Evolutionary conservation across 2,329 filamentous ascomycete species (phyloP), one percentile per base, ranked within the genome.

Genomic region (Calonectria hawksworthii): DNA sequence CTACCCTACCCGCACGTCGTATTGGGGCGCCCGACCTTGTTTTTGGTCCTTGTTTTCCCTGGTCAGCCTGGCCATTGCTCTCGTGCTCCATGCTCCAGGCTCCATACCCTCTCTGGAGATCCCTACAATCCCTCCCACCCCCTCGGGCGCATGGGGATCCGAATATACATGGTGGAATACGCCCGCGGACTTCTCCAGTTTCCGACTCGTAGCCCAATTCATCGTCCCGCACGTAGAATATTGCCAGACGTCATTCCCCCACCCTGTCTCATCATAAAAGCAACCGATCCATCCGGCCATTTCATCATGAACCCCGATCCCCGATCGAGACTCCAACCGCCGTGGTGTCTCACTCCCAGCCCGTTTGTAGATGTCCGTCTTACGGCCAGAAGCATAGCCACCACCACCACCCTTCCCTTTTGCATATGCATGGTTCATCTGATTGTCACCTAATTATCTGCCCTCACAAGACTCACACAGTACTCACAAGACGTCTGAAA

Each of bases 291-390:
- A 68, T 73, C 72, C 63, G 32, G n/a, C 32, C 52, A 64, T 63
- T 54, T 70, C 72, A 74, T 68, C 68, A 64, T 52, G 10, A 34
- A 21, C 30, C 28, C 34, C 59, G 28, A 50, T 63, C 59, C 32
- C 41, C 65, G 32, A 63, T 63, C 44, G n/a, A 38, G 44, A 51
- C 34, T 54, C 47, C 65, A 64, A 59, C 50, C 38, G 44, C 50
- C 38, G 44, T n/a, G n/a, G 14, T 72, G 68, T 74, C 63, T 68
- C 47, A 72, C 52, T 74, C 54, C 54, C 61, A 68, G 50, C 72
- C 66, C 52, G 56, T 65, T 23, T 28, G 36, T 38, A 38, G 47
- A 66, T 63, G 47, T 34, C 66, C 34, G 41, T 34, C 52, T 28
- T 52, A n/a, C 23, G 34, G 32, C 28, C 5, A 47, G n/a, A 36